Conservation (phyloP, 129 eudicot species). For the Tanacetum coccineum region DNA sequence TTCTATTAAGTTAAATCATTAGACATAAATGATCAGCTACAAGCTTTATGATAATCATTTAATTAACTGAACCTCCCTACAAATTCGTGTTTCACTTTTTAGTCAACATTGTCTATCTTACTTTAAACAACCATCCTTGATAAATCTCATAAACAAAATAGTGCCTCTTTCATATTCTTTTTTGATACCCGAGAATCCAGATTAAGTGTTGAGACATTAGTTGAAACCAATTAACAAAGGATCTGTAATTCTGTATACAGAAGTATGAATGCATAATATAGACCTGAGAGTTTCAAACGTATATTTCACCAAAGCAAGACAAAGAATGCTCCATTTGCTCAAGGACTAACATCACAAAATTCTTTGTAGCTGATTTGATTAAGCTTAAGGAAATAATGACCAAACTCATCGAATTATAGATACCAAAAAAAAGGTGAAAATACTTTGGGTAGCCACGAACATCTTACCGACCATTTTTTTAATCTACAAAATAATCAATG, state of each 20-base stretch:
- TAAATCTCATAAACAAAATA: background rate
- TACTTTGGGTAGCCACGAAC: background rate
- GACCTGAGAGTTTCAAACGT: background rate
- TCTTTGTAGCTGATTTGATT: background rate
- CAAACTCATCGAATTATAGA: background rate
- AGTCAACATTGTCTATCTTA: background rate
- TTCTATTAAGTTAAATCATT: no score
- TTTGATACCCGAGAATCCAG: constrained; percentile 5
- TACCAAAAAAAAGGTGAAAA: background rate
- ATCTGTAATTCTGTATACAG: background rate
- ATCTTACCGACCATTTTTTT: background rate
- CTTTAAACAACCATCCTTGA: background rate
- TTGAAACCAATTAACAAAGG: background rate
- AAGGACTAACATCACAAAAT: background rate
- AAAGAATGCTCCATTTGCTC: background rate
- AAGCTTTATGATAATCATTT: no score
- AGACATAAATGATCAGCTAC: no score
- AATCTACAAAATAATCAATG: background rate
- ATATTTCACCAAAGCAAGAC: background rate
- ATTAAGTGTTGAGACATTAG: background rate
- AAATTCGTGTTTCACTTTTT: background rate
- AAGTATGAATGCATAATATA: background rate
- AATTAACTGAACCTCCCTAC: background rate
- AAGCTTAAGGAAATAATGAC: background rate
- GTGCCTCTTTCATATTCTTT: background rate